Base-by-base conservation (phyloP, 352 stramenopile genomes). In the Globisporangium alternatum region DNA sequence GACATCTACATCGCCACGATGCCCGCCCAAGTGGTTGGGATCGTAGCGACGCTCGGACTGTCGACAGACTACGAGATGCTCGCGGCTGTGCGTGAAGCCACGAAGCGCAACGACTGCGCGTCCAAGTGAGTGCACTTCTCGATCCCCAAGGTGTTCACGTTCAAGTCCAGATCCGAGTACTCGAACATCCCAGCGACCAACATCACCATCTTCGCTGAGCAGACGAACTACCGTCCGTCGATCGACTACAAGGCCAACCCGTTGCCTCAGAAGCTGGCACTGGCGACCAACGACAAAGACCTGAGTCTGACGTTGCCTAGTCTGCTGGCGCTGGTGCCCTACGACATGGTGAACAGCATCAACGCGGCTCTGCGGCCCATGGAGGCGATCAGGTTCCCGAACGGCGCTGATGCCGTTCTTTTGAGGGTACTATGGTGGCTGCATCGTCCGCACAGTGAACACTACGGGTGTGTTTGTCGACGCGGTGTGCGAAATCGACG, bases 331-430 rank as follows among this genome's bases (percentile, higher is more conserved):
- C 43, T 48, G 12, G 43, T 48, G 17, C 43, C 43, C 12, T 48
- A 48, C 43, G 15, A 48, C 43, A 48, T 48, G 43, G 43, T 48
- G 15, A 48, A 22, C 43, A 48, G 43, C 43, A 48, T 48, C 43
- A 15, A 48, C 15, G 15, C 43, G 15, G 9, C 15, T n/a, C 6
- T 15, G 15, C 15, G 15, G 13, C 21, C 43, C 21, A 15, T 22
- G 15, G 17, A n/a, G 43, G 43, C 15, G 2, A 48, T 48, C 7
- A 2, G 43, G n/a, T n/a, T 48, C n/a, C 15, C 43, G 15, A 22
- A 48, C 15, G 43, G 43, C 43, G 43, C 12, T 48, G 43, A 48
- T 48, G 43, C 43, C 43, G 43, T 15, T 48, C 12, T 48, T 22
- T 7, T 7, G 43, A n/a, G 43, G 43, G 21, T 48, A 22, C 43